Evolutionary conservation across 805 yeast species (phyloP), one percentile per base, ranked within the genome.

Genomic region (Hanseniaspora mollemarum): DNA sequence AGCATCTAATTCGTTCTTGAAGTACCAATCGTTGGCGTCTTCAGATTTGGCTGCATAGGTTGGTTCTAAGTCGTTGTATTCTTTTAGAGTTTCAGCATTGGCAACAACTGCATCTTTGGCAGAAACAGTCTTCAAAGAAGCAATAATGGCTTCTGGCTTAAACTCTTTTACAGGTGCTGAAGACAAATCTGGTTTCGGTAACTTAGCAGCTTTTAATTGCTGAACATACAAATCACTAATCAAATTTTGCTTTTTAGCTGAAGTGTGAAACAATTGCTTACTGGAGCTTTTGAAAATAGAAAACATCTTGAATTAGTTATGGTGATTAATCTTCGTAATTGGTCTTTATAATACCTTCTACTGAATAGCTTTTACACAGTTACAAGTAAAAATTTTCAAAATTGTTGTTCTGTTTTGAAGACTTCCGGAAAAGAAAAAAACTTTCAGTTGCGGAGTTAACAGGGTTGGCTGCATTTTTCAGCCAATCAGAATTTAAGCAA

Each of bases 191-290:
- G 81, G 65, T 54, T 87, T 79, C 54, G 81, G 76, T 65, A 95
- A 88, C 75, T 87, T 87, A 80, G 85, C 88, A 55, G 79, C 78
- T 73, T 81, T 85, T 70, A 92, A 73, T 70, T 88, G 95, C 67
- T 76, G 79, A 64, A 90, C 71, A 74, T 88, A 88, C 60, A 88
- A 76, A 59, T 88, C 95, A 67, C 85, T 76, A 64, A 88, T 68
- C 65, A 83, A 72, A 75, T 48, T 48, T 88, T 70, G 55, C 58
- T 58, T 60, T 68, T 65, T 41, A 61, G 64, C 55, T 64, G 60
- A 48, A 42, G 60, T 54, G 28, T 51, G 53, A 35, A 51, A 43
- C 25, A 51, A 38, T 51, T 51, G 49, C 35, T 40, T 38, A 21
- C 46, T 39, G n/a, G 49, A 37, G 25, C 40, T 43, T 35, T 33